These are phyloP conservation scores for Botrytis porri DNA, from an alignment of 2,329 filamentous ascomycete species.

Conservation along the genomic window DNA sequence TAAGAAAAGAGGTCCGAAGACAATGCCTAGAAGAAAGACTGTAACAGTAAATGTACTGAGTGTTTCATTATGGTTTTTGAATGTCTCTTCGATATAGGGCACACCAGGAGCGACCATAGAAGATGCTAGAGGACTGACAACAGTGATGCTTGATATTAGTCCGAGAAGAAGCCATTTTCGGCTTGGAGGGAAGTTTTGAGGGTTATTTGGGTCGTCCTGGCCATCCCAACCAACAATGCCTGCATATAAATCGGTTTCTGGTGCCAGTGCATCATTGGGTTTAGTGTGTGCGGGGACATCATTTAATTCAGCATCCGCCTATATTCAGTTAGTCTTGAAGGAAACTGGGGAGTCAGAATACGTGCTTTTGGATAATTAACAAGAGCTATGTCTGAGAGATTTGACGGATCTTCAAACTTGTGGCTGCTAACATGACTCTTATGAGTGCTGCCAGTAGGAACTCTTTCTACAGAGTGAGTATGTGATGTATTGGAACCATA, in stretches of 20 bases:
- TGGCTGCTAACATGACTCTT: slow-evolving; percentile 1
- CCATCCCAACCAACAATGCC: slow-evolving; percentile 35
- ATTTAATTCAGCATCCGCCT: background rate
- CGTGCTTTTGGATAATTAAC: slow-evolving; percentile 11
- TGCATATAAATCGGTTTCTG: slow-evolving; percentile 43
- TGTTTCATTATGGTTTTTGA: slow-evolving; percentile 23
- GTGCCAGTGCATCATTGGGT: background rate
- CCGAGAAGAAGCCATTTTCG: slow-evolving; percentile 20
- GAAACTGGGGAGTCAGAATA: background rate
- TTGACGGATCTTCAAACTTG: background rate
- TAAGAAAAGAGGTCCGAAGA: slow-evolving; percentile 54
- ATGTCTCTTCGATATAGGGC: slow-evolving; percentile 26
- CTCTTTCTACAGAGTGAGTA: slow-evolving; percentile 5
- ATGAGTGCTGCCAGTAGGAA: background rate
- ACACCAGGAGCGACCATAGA: slow-evolving; percentile 46
- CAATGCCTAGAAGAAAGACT: slow-evolving; percentile 59
- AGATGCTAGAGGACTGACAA: slow-evolving; percentile 35
- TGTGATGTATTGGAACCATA: slow-evolving; percentile 7
- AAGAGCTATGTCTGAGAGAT: slow-evolving; percentile 5
- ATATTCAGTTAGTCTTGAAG: slow-evolving; percentile 1
- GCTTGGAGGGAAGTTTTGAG: slow-evolving; percentile 22
- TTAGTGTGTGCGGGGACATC: background rate
- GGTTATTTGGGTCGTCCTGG: slow-evolving; percentile 24
- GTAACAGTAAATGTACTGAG: slow-evolving; percentile 26
- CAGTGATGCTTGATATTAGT: slow-evolving; percentile 21